A percentile compares a stretch with the other conserved stretches of the same genome.
Conservation (phyloP, 1,284 basidiomycete species). For the Ustilago curta region DNA sequence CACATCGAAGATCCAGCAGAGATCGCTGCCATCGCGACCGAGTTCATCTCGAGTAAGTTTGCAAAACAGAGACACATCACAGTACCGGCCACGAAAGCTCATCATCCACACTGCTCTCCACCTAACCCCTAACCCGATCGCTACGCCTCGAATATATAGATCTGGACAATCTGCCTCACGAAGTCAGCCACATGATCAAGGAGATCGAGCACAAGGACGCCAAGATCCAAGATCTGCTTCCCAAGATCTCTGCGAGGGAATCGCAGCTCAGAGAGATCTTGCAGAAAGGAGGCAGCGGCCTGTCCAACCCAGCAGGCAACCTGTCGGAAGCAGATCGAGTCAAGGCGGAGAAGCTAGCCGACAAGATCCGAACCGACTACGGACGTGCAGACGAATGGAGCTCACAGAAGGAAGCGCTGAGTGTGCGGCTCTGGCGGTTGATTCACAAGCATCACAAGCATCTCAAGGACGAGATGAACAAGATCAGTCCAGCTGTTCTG, state of each 20-base stretch:
- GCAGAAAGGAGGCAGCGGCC: constrained; percentile 34
- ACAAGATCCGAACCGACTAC: constrained; percentile 62
- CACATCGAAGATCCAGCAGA: constrained; percentile 66
- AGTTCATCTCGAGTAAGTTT: constrained; percentile 55
- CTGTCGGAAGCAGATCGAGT: constrained; percentile 50
- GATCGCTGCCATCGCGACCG: constrained; percentile 64
- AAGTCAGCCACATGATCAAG: constrained; percentile 65
- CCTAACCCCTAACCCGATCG: neutral
- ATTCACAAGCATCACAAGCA: constrained; percentile 58
- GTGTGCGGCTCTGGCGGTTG: constrained; percentile 56
- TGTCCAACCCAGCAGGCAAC: constrained; percentile 35
- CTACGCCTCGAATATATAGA: neutral
- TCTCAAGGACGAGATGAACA: constrained; percentile 55
- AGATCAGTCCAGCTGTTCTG: constrained; percentile 60
- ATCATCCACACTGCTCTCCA: neutral
- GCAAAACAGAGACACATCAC: neutral
- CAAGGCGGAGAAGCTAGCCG: constrained; percentile 62
- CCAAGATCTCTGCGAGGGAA: constrained; percentile 62
- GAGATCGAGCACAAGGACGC: constrained; percentile 68
- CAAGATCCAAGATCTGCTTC: constrained; percentile 64
- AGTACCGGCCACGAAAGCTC: neutral
- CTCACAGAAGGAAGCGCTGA: constrained; percentile 58
- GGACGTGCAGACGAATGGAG: constrained; percentile 63
- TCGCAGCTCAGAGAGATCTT: constrained; percentile 56
- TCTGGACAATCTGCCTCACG: constrained; percentile 66